Conservation (phyloP, 768 basidiomycete genomes). For the Sporobolomyces phaffii region DNA sequence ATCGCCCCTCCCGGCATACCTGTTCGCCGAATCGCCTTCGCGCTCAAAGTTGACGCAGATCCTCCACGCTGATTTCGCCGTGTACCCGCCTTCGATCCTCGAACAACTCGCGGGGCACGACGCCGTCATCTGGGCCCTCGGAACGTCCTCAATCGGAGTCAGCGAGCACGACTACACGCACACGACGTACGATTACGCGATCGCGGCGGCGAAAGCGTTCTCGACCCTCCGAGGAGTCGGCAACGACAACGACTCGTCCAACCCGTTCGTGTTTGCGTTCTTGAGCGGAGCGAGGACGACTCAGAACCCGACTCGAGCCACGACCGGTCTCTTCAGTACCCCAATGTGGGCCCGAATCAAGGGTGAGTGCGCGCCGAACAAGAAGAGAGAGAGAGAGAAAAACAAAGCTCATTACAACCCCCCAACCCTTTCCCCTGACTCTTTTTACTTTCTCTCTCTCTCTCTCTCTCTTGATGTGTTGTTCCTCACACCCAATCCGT, state of each 20-base stretch:
- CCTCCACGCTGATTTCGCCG: slow-evolving; percentile 16
- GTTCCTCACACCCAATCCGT: too few species aligned
- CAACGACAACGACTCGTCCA: background rate
- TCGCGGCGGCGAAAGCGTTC: slow-evolving; percentile 27
- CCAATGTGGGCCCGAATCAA: slow-evolving; percentile 29
- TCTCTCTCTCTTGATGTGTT: background rate
- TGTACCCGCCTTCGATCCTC: slow-evolving; percentile 17
- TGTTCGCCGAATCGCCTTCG: background rate
- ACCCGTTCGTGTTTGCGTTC: slow-evolving; percentile 46
- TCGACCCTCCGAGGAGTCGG: background rate
- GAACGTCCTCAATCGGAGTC: background rate
- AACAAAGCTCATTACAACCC: too few species aligned
- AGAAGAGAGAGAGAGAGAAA: too few species aligned
- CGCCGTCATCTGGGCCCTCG: slow-evolving; percentile 22
- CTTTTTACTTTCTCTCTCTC: background rate
- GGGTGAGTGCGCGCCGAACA: slow-evolving; percentile 12
- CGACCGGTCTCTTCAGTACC: background rate
- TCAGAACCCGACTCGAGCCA: background rate
- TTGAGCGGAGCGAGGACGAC: slow-evolving; percentile 15
- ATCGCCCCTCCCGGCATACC: slow-evolving; percentile 16
- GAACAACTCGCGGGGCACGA: slow-evolving; percentile 12
- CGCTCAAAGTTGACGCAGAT: slow-evolving; percentile 13
- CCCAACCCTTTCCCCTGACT: too few species aligned
- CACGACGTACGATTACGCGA: slow-evolving; percentile 43
- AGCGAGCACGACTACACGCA: slow-evolving; percentile 39